Evolutionary conservation across 1,284 basidiomycete genomes (phyloP), one percentile per base, ranked within the genome.

Genomic region (Golubevia pallescens): DNA sequence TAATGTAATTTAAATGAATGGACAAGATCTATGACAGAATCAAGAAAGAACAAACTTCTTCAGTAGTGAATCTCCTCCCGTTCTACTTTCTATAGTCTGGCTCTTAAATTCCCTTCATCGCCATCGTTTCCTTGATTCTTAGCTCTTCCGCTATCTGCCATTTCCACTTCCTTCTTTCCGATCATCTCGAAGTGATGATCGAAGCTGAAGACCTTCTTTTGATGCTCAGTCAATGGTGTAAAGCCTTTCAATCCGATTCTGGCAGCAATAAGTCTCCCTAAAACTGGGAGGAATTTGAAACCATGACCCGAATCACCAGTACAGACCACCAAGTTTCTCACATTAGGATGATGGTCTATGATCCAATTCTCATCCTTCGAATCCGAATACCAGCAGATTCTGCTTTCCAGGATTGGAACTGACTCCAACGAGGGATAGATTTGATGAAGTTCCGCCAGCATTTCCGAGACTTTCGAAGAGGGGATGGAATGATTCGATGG

Each of bases 361-460:
- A 84, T 62, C 73, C 80, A 84, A 58, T 84, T 81, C 57, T 82
- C 81, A 34, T 84, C 80, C 8, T 66, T 23, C 0, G 78, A 75
- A 48, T 84, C 80, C 0, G 52, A 56, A 71, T 80, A 82, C 75
- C 75, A 79, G 64, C 80, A 81, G n/a, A 80, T 65, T 3, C 80
- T 61, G 0, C 72, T 72, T 2, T 34, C 42, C 13, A 66, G 48
- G 3, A 28, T 4, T 4, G 21, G 20, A 4, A 28, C 54, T 56
- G 42, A 34, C n/a, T 34, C 51, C 3, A 83, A 54, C 1, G 56
- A 13, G 1, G 78, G 79, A 32, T 68, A 81, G 34, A 77, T 57
- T 4, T 64, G 23, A 0, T 8, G 10, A 20, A 82, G 63, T 56
- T 81, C 72, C 3, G 23, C 1, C 1, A 79, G 61, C 74, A 79